Evolutionary conservation across 352 stramenopile genomes (phyloP), one percentile per base, ranked within the genome.

Genomic region (Phytophthora podocarpi): DNA sequence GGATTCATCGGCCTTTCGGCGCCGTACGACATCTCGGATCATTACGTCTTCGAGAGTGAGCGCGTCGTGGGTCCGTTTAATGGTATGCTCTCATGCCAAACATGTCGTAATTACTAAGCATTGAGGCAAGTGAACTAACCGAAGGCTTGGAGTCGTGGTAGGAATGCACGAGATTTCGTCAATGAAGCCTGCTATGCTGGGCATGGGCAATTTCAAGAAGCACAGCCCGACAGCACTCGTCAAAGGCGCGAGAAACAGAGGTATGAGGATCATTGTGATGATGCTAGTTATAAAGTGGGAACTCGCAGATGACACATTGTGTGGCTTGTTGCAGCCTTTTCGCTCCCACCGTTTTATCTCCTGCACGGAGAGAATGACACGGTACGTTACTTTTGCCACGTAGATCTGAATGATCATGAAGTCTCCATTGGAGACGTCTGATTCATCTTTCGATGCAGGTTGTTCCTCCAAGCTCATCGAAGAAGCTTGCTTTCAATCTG

Each of bases 171-270:
- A 87, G 35, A 85, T 93, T 52, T 93, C 83, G 43, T 69, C 77
- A 13, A 88, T 93, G 80, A 89, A 93, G 54, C 83, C 83, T 20
- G 76, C 83, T 15, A 84, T 93, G 77, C 72, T 89, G 15, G 83
- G 83, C 26, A 63, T 76, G 37, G 43, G 49, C 34, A 79, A 87
- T 36, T 93, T 93, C 36, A 58, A 74, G 30, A 70, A 67, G 47
- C 64, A 56, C 16, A 92, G 83, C 46, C 78, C 83, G 4, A 78
- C 78, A 21, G 56, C 62, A 32, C 63, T 87, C 21, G 39, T 89
- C 18, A 50, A 51, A 26, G 41, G 68, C 15, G 52, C 70, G 10
- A 51, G 43, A 23, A 35, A 60, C 12, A 43, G 48, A 15, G 56
- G 65, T 82, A 63, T 15, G 26, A 8, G 34, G n/a, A 5, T 37